A percentile compares a stretch with the other conserved stretches of the same genome.
Conservation (phyloP, 176 grass and related monocot species). For the Coix lacrymajobi region DNA sequence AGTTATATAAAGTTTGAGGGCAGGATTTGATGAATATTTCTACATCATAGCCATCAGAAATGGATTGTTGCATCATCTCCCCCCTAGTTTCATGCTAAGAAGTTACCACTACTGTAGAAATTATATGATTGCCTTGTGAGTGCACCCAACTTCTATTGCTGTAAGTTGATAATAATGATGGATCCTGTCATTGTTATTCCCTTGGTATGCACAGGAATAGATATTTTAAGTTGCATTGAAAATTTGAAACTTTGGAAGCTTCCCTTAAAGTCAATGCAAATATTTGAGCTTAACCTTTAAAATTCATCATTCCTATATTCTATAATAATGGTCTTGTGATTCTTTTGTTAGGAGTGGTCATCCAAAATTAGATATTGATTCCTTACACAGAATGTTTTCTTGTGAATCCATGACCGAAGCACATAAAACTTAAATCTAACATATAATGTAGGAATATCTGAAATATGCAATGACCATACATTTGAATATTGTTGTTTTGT, state of each 20-base stretch:
- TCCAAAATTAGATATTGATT: neutral
- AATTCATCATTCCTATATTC: neutral
- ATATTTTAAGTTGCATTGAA: neutral
- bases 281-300: neutral
- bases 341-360: neutral
- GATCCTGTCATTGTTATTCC: neutral
- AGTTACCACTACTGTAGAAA: neutral
- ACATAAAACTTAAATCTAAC: constrained; percentile 2
- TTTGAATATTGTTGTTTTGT: neutral
- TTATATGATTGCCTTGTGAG: neutral
- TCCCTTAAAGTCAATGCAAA: neutral
- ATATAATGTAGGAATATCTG: neutral
- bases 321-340: neutral
- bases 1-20: neutral
- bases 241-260: neutral
- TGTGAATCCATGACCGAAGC: neutral
- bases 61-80: neutral
- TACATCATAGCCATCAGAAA: constrained; percentile 3
- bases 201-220: neutral
- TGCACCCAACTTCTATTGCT: neutral
- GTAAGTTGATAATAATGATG: neutral
- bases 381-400: neutral
- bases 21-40: neutral
- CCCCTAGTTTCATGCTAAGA: neutral
- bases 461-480: neutral